phyloP scores from a whole-genome alignment of 1,284 basidiomycete species.

The Irpex lacteus region DNA sequence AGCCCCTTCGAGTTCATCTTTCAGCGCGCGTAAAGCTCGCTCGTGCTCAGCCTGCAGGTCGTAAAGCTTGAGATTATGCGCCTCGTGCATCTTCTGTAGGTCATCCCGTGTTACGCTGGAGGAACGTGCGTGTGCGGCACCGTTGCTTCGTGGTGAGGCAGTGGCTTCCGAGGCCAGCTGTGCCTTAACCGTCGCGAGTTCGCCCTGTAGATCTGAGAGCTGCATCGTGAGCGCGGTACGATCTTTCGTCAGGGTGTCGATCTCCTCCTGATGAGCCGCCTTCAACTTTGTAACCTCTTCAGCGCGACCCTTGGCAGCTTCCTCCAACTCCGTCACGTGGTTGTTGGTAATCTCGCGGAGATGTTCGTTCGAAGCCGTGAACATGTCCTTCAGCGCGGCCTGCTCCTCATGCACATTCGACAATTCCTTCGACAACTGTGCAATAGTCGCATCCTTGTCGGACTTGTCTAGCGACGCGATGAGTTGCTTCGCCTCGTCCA shows the following conservation, averaged over 20 bases:
- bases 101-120: constrained; percentile 69
- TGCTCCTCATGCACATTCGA: constrained; percentile 63
- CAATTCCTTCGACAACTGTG: constrained; percentile 56
- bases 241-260: constrained; percentile 47
- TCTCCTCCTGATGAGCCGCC: constrained; percentile 55
- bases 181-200: constrained; percentile 63
- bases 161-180: constrained; percentile 44
- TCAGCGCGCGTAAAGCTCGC: constrained; percentile 53
- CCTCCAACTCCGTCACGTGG: constrained; percentile 69
- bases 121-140: constrained; percentile 39
- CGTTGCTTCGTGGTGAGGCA: constrained; percentile 54
- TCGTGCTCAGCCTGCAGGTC: constrained; percentile 75
- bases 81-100: constrained; percentile 70
- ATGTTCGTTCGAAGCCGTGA: constrained; percentile 65
- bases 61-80: constrained; percentile 77
- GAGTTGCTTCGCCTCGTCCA: constrained; percentile 52
- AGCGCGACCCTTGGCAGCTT: constrained; percentile 61
- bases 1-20: constrained; percentile 60
- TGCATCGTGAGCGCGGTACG: constrained; percentile 58
- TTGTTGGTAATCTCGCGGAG: constrained; percentile 66
- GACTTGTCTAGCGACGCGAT: constrained; percentile 41
- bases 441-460: constrained; percentile 52
- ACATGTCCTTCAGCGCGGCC: constrained; percentile 53
- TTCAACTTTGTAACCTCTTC: constrained; percentile 67
- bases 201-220: constrained; percentile 72